phyloP scores from a whole-genome alignment of 2,329 filamentous ascomycete genomes.

The Dactylonectria macrodidyma region DNA sequence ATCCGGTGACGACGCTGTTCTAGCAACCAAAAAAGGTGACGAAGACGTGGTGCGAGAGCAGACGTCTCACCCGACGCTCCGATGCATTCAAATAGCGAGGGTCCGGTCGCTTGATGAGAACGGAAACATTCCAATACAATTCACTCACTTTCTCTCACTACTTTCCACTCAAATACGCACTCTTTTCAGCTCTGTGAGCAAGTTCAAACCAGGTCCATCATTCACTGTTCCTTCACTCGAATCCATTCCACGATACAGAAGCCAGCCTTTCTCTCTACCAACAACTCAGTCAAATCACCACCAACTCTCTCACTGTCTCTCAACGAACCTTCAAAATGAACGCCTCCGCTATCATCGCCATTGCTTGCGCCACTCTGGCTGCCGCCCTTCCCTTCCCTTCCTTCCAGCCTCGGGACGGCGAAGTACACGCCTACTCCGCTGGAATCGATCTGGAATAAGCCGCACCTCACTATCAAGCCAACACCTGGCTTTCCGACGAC shows the following conservation, averaged over 20 bases:
- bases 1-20: neutral
- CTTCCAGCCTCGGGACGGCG: slow-evolving; percentile 11
- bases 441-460: slow-evolving; percentile 25
- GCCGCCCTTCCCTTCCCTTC: slow-evolving; percentile 22
- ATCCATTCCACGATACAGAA: neutral
- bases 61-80: neutral
- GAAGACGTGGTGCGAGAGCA: slow-evolving; percentile 3
- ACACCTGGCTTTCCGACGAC: slow-evolving; percentile 1
- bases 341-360: slow-evolving; percentile 21
- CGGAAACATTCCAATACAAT: neutral
- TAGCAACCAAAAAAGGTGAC: neutral
- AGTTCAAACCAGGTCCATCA: neutral
- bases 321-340: slow-evolving; percentile 20
- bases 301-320: no score
- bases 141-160: neutral
- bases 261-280: neutral
- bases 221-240: neutral
- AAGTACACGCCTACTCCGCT: slow-evolving; percentile 16
- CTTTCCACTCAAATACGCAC: neutral
- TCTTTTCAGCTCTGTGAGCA: slow-evolving; percentile 1
- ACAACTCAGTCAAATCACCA: neutral
- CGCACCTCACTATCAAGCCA: neutral
- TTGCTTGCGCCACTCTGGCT: slow-evolving; percentile 19
- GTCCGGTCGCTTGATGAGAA: neutral
- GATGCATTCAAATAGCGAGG: neutral